Conservation (phyloP, 1,139 yeast species). For the Pichia sp. region DNA sequence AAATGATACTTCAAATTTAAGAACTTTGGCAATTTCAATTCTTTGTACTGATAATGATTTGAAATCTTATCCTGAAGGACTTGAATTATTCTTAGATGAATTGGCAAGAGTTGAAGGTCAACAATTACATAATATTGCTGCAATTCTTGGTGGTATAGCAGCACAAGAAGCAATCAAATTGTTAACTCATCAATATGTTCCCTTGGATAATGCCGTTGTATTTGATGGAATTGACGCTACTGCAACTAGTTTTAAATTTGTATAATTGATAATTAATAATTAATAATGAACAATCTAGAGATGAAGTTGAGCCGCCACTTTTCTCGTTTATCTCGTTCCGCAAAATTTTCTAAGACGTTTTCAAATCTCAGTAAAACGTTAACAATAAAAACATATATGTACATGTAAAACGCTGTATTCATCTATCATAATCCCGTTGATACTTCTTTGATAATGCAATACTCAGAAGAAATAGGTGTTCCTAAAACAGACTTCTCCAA, state of each 20-base stretch:
- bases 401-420: no score
- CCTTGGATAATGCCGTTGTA: conserved; percentile 57
- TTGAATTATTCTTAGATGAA: conserved; percentile 29
- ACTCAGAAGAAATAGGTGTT: conserved; percentile 59
- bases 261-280: background rate
- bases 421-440: no score
- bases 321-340: background rate
- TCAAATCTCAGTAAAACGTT: no score
- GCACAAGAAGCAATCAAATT: conserved; percentile 71
- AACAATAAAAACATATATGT: no score
- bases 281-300: no score
- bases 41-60: conserved; percentile 19
- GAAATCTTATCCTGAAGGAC: conserved; percentile 20
- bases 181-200: conserved; percentile 65
- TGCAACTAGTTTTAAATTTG: conserved; percentile 23
- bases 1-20: conserved; percentile 17
- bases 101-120: conserved; percentile 35
- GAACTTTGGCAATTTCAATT: conserved; percentile 22
- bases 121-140: conserved; percentile 41
- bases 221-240: conserved; percentile 61
- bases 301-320: background rate
- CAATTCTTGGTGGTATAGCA: conserved; percentile 71
- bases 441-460: conserved; percentile 24
- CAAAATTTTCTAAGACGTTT: background rate
- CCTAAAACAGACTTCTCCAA: conserved; percentile 60